phyloP scores from a whole-genome alignment of 345 rosid species.

The Anastatica hierochuntica region DNA sequence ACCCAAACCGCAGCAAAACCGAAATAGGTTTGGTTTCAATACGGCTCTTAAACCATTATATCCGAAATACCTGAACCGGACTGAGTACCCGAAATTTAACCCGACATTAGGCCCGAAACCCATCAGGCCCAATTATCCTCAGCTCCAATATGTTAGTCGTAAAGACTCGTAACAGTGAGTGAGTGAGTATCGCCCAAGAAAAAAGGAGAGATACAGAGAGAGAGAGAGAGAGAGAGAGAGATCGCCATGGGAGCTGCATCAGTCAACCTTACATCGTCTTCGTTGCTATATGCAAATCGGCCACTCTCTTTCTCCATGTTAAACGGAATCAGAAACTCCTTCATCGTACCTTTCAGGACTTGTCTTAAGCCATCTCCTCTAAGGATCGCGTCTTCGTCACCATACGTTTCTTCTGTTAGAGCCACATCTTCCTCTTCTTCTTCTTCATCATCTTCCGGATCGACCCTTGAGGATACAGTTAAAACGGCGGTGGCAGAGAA shows the following conservation, averaged over 20 bases:
- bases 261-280: slow-evolving; percentile 27
- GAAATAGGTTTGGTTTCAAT: too few relatives aligned
- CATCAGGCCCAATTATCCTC: background rate
- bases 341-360: background rate
- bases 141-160: background rate
- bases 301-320: slow-evolving; percentile 20
- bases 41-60: too few relatives aligned
- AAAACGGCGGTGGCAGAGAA: slow-evolving; percentile 60
- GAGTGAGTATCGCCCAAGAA: background rate
- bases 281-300: slow-evolving; percentile 31
- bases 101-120: too few relatives aligned
- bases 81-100: too few relatives aligned
- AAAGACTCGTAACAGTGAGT: background rate
- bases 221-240: background rate
- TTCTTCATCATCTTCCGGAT: slow-evolving; percentile 39
- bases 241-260: slow-evolving; percentile 41
- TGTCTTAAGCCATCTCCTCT: slow-evolving; percentile 12
- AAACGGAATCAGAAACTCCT: slow-evolving; percentile 16
- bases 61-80: too few relatives aligned
- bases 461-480: slow-evolving; percentile 64
- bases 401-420: slow-evolving; percentile 7
- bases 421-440: slow-evolving; percentile 19
- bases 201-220: background rate
- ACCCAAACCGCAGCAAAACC: too few relatives aligned
- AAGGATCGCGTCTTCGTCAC: slow-evolving; percentile 17